A percentile compares a stretch with the other conserved stretches of the same genome.
Conservation (phyloP, 306 rosid species). For the Fagus crenata region DNA sequence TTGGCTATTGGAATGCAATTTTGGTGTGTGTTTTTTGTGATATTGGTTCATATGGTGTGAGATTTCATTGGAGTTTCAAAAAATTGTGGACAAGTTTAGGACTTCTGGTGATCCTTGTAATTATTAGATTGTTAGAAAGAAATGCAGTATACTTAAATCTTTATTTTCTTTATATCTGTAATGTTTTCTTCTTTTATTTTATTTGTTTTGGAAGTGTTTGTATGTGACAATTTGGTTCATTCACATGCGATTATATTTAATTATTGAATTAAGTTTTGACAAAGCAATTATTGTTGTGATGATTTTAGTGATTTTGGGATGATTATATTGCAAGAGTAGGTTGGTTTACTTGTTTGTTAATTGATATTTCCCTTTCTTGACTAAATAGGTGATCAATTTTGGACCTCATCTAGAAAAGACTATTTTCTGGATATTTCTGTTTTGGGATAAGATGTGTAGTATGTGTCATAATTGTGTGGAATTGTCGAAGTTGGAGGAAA, state of each 20-base stretch:
- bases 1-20: too few species aligned
- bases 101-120: too few species aligned
- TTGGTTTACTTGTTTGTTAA: slow-evolving; percentile 19
- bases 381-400: slow-evolving; percentile 30
- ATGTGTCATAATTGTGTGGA: slow-evolving; percentile 76
- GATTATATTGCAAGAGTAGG: slow-evolving; percentile 4
- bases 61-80: too few species aligned
- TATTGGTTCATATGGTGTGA: too few species aligned
- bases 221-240: not conserved
- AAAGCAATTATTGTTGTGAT: not conserved
- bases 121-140: too few species aligned
- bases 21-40: too few species aligned
- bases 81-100: too few species aligned
- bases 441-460: slow-evolving; percentile 49
- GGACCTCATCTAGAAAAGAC: slow-evolving; percentile 27
- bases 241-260: too few species aligned
- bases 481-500: slow-evolving; percentile 41
- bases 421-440: slow-evolving; percentile 28
- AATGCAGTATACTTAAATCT: too few species aligned
- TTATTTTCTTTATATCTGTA: too few species aligned
- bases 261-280: not conserved
- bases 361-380: slow-evolving; percentile 30
- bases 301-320: slow-evolving; percentile 10
- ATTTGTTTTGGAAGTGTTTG: not conserved
- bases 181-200: not conserved